phyloP scores from a whole-genome alignment of 108 stramenopile species.

The Fragilaria crotonensis region DNA sequence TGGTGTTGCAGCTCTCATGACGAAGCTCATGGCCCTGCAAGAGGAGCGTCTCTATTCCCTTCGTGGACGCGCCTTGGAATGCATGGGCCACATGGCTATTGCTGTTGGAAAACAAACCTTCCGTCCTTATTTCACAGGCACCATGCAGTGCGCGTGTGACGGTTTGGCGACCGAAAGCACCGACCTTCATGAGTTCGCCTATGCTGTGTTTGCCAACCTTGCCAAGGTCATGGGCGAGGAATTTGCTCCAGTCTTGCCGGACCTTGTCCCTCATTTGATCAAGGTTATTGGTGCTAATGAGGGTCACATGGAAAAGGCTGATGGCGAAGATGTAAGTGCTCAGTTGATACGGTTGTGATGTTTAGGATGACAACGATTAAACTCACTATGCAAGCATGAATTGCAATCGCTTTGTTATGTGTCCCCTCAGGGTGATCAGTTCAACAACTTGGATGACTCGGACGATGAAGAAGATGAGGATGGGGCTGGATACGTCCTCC shows the following conservation, averaged over 20 bases:
- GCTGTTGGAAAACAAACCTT: constrained; percentile 92
- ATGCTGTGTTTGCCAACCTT: constrained; percentile 93
- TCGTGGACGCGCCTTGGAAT: constrained; percentile 94
- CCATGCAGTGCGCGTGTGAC: constrained; percentile 86
- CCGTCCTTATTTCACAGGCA: constrained; percentile 88
- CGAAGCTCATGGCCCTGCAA: constrained; percentile 68
- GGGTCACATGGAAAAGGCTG: constrained; percentile 67
- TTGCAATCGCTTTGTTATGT: constrained; percentile 34
- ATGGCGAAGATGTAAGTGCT: too few relatives aligned
- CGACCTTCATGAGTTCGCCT: constrained; percentile 94
- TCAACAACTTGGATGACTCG: constrained; percentile 76
- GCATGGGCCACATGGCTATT: constrained; percentile 99
- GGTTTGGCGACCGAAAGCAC: constrained; percentile 79
- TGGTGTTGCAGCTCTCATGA: constrained; percentile 79
- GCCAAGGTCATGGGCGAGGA: constrained; percentile 95
- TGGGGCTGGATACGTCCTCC: constrained; percentile 77
- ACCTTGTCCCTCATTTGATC: constrained; percentile 89
- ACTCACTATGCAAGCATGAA: constrained; percentile 32
- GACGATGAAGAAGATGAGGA: constrained; percentile 90
- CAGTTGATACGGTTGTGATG: too few relatives aligned
- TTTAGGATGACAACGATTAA: too few relatives aligned
- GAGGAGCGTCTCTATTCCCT: constrained; percentile 77
- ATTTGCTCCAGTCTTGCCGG: constrained; percentile 82
- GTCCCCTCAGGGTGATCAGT: constrained; percentile 45
- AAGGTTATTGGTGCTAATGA: constrained; percentile 77